Evolutionary conservation across 2,329 filamentous ascomycete species (phyloP).

Genomic region (Botrytis deweyae): DNA sequence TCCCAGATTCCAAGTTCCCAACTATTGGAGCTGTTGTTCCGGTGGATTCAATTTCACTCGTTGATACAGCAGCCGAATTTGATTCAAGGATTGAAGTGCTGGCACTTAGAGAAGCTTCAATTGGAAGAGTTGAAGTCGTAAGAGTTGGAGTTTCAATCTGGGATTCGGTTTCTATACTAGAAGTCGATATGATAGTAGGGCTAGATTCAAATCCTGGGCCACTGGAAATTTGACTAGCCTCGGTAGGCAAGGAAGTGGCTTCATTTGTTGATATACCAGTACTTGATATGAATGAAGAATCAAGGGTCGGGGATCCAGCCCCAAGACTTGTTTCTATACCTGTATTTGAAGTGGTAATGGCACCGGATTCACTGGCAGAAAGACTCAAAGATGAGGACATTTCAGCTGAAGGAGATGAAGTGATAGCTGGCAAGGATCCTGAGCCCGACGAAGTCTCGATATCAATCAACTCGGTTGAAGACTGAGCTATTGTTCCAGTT

Average conservation of each 20-base stretch:
- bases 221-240: neutral
- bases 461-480: neutral
- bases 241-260: neutral
- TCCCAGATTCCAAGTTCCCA: neutral
- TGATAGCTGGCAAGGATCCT: neutral
- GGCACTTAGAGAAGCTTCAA: neutral
- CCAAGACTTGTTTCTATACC: neutral
- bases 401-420: neutral
- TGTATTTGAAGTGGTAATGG: neutral
- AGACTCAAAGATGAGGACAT: neutral
- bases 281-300: neutral
- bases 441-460: neutral
- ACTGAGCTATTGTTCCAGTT: neutral
- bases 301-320: neutral
- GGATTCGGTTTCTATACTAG: neutral
- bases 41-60: neutral
- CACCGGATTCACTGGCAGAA: neutral
- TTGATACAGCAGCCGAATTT: neutral
- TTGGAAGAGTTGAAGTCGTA: neutral
- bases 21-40: neutral
- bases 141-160: neutral
- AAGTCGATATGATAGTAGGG: neutral
- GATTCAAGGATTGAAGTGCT: neutral
- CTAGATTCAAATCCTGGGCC: neutral
- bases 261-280: neutral